These are phyloP conservation scores for Cokeromyces recurvatus DNA, from an alignment of 371 early-diverging fungal species.

Conservation along the genomic window DNA sequence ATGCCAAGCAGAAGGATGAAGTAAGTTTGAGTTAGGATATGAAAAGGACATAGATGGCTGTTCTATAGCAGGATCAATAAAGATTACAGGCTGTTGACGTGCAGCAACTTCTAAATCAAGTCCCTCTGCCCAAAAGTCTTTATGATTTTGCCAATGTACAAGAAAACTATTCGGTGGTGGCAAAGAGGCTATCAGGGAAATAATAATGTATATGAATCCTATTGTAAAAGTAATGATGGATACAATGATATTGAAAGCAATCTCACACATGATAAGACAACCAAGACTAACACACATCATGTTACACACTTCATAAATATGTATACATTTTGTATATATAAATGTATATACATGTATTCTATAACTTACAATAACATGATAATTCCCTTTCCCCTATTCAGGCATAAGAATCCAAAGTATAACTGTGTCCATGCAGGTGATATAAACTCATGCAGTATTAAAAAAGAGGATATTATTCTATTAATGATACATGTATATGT, in stretches of 20 bases:
- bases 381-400: conserved; percentile 32
- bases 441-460: conserved; percentile 25
- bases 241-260: conserved; percentile 32
- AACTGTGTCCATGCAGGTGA: conserved; percentile 17
- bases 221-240: conserved; percentile 29
- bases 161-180: conserved; percentile 29
- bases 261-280: conserved; percentile 30
- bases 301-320: not conserved
- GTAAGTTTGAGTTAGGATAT: not conserved
- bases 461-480: conserved; percentile 22
- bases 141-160: conserved; percentile 31
- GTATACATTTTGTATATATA: not conserved
- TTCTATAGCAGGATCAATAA: too few relatives aligned
- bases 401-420: conserved; percentile 34
- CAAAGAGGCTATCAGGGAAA: conserved; percentile 25
- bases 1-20: conserved; percentile 16
- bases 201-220: conserved; percentile 28
- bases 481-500: not conserved
- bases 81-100: too few relatives aligned
- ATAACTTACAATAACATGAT: conserved; percentile 31
- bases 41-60: too few relatives aligned
- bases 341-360: too few relatives aligned
- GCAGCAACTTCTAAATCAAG: too few relatives aligned
- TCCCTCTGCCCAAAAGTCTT: conserved; percentile 36
- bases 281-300: conserved; percentile 26